Conservation (phyloP, 2,329 filamentous ascomycete species). For the Elsinoe arachidis region DNA sequence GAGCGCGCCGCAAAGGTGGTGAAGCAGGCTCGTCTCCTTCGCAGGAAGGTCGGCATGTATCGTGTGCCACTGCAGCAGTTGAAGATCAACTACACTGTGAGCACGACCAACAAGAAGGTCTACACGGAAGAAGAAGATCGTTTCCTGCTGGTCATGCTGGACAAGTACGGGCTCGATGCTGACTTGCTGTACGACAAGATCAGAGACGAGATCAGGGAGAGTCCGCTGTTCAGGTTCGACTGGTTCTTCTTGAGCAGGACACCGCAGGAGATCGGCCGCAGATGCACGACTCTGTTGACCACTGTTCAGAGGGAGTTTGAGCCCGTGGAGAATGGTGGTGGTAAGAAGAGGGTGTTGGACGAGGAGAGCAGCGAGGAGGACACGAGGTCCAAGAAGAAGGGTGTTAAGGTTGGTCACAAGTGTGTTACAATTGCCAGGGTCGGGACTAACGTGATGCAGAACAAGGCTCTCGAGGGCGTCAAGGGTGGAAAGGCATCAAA, state of each 20-base stretch:
- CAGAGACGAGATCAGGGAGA: constrained; percentile 92
- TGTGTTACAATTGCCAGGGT: constrained; percentile 13
- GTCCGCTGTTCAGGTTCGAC: constrained; percentile 91
- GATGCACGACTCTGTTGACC: constrained; percentile 88
- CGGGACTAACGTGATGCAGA: constrained; percentile 46
- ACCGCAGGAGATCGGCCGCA: constrained; percentile 80
- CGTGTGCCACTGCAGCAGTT: constrained; percentile 96
- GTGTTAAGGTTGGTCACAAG: constrained; percentile 62
- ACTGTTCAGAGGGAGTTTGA: constrained; percentile 95
- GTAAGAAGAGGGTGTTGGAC: constrained; percentile 67
- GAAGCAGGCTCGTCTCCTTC: constrained; percentile 84
- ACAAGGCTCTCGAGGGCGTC: constrained; percentile 84
- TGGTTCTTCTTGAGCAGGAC: constrained; percentile 98
- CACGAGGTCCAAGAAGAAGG: constrained; percentile 90
- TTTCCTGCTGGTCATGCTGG: constrained; percentile 86
- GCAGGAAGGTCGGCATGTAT: constrained; percentile 93
- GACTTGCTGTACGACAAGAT: constrained; percentile 88
- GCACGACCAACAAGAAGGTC: constrained; percentile 98
- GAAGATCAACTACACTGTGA: constrained; percentile 98
- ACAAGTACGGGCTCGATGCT: constrained; percentile 84
- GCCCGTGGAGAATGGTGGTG: constrained; percentile 54
- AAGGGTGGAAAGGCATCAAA: constrained; percentile 61
- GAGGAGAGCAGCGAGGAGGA: constrained; percentile 78
- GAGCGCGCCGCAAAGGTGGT: constrained; percentile 81
- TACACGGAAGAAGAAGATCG: constrained; percentile 98